A percentile compares a stretch with the other conserved stretches of the same genome.
These are phyloP conservation scores for Otatea glauca DNA, from an alignment of 176 grass and related monocot species.

Conservation along the genomic window DNA sequence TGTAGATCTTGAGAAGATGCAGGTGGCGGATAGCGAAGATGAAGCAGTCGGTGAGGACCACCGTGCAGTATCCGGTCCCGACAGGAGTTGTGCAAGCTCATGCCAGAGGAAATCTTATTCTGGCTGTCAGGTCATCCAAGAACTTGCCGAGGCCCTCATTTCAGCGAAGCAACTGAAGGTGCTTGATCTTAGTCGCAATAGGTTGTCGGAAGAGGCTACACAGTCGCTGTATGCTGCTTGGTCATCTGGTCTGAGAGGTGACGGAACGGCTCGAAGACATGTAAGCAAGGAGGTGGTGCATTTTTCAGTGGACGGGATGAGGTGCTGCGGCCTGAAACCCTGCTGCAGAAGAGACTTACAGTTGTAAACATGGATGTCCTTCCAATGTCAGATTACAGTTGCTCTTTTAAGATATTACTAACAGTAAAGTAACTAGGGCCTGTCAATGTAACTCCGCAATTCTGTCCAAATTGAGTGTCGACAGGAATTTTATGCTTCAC, in stretches of 20 bases:
- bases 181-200: constrained; percentile 79
- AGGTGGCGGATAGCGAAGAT: too few species aligned
- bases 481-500: not conserved
- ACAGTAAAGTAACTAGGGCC: constrained; percentile 28
- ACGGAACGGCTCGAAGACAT: constrained; percentile 53
- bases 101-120: constrained; percentile 42
- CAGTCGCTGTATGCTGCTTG: constrained; percentile 75
- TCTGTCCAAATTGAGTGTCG: not conserved
- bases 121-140: constrained; percentile 52
- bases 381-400: constrained; percentile 2
- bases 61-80: too few species aligned
- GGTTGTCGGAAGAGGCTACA: constrained; percentile 54
- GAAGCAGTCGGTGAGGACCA: too few species aligned
- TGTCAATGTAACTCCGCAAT: not conserved
- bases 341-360: constrained; percentile 80
- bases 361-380: constrained; percentile 27
- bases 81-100: constrained; percentile 68
- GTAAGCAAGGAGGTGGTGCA: constrained; percentile 66
- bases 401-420: constrained; percentile 1
- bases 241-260: constrained; percentile 54
- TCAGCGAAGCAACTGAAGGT: constrained; percentile 64
- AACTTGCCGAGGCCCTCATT: constrained; percentile 56
- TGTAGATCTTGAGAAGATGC: too few species aligned
- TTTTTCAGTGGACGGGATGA: constrained; percentile 66
- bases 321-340: constrained; percentile 68